Evolutionary conservation across 768 basidiomycete genomes (phyloP).

Genomic region (Kwoniella bestiolae): DNA sequence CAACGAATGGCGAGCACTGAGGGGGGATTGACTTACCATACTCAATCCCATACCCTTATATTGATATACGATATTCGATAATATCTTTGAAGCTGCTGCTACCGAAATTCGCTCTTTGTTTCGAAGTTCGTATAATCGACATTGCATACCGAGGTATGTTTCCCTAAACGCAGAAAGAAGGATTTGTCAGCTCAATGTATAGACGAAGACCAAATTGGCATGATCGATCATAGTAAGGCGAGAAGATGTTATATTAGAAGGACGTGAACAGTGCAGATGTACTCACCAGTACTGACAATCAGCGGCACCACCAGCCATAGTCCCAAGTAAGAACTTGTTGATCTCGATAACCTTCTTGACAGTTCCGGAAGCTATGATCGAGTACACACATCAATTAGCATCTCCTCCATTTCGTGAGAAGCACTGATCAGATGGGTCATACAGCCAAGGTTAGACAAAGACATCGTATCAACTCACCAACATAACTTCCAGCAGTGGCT

Average conservation of each 20-base stretch:
- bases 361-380: constrained; percentile 78
- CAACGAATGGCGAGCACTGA: too few relatives aligned
- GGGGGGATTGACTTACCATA: constrained; percentile 75
- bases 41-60: constrained; percentile 99
- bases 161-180: constrained; percentile 73
- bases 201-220: background rate
- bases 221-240: too few relatives aligned
- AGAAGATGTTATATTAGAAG: too few relatives aligned
- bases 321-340: constrained; percentile 97
- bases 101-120: constrained; percentile 96
- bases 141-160: constrained; percentile 97
- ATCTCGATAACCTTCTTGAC: constrained; percentile 99
- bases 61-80: constrained; percentile 93
- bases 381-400: background rate
- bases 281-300: constrained; percentile 59
- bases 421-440: too few relatives aligned
- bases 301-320: constrained; percentile 99
- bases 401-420: background rate
- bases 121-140: constrained; percentile 92
- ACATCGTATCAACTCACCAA: constrained; percentile 72
- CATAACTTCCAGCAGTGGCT: constrained; percentile 94
- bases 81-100: constrained; percentile 97
- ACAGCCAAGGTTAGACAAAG: too few relatives aligned
- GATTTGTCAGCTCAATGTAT: background rate
- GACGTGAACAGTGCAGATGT: too few relatives aligned